phyloP scores from a whole-genome alignment of 2,329 filamentous ascomycete species.

The Mycogone perniciosa region DNA sequence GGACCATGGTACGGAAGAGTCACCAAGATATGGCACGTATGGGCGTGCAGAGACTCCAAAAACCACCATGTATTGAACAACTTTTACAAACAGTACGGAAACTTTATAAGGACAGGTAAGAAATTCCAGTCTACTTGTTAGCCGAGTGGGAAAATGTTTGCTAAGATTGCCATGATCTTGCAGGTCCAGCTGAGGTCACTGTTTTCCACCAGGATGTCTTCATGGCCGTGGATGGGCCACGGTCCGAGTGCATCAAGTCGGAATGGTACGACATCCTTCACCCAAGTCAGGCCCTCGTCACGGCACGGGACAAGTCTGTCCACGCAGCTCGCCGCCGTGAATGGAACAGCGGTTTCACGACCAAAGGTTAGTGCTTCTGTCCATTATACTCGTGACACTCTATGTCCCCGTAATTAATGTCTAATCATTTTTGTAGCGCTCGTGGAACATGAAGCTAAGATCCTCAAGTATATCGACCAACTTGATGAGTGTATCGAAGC shows the following conservation, averaged over 20 bases:
- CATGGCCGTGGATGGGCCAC: slow-evolving; percentile 19
- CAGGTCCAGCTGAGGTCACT: slow-evolving; percentile 20
- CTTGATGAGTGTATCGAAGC: slow-evolving; percentile 16
- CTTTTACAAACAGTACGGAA: slow-evolving; percentile 19
- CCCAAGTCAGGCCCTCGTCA: slow-evolving; percentile 16
- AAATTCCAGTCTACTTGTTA: background rate
- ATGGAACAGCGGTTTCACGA: slow-evolving; percentile 19
- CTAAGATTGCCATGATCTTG: background rate
- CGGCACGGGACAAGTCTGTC: slow-evolving; percentile 17
- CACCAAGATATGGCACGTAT: slow-evolving; percentile 32
- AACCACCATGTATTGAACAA: slow-evolving; percentile 19
- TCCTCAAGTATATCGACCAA: slow-evolving; percentile 15
- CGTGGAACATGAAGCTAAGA: slow-evolving; percentile 14
- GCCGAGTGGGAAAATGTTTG: no score
- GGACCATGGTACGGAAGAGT: slow-evolving; percentile 31
- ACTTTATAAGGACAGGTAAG: slow-evolving; percentile 23
- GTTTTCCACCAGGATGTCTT: slow-evolving; percentile 22
- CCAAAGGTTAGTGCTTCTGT: slow-evolving; percentile 13
- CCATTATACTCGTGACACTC: no score
- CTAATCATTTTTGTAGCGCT: slow-evolving; percentile 10
- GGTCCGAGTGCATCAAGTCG: slow-evolving; percentile 20
- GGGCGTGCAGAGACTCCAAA: slow-evolving; percentile 17
- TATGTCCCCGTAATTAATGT: background rate
- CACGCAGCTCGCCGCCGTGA: slow-evolving; percentile 18
- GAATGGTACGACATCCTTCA: slow-evolving; percentile 23